Conservation (phyloP, 2,329 filamentous ascomycete genomes). For the Kalaharituber pfeilii region DNA sequence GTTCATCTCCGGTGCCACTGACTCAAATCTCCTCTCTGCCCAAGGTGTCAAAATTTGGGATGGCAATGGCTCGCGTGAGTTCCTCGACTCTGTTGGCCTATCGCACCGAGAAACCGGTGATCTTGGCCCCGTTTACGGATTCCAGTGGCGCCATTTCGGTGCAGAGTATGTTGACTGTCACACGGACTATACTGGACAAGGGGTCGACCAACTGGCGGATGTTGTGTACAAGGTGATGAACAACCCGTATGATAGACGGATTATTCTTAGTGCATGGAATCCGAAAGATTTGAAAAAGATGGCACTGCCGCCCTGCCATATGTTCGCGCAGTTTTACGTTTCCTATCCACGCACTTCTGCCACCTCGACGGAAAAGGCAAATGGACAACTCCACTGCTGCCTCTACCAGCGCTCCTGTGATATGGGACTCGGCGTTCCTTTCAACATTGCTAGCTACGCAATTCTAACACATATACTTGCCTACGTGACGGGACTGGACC, state of each 20-base stretch:
- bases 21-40: conserved; percentile 55
- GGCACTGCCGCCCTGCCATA: conserved; percentile 87
- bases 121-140: conserved; percentile 88
- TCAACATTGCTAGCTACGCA: conserved; percentile 93
- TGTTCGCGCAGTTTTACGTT: conserved; percentile 95
- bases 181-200: conserved; percentile 70
- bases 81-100: conserved; percentile 71
- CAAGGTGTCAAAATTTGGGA: conserved; percentile 95
- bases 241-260: conserved; percentile 73
- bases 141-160: conserved; percentile 97
- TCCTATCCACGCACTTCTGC: conserved; percentile 41
- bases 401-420: conserved; percentile 90
- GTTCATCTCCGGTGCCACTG: conserved; percentile 79
- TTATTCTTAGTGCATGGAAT: conserved; percentile 91
- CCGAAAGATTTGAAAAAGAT: conserved; percentile 68
- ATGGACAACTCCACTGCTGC: conserved; percentile 63
- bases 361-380: conserved; percentile 21
- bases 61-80: conserved; percentile 81
- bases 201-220: conserved; percentile 82
- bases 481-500: conserved; percentile 64
- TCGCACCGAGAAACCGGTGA: conserved; percentile 70
- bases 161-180: conserved; percentile 67
- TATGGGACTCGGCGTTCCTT: conserved; percentile 92
- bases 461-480: conserved; percentile 91
- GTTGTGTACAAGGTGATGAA: conserved; percentile 72